Conservation (phyloP, 2,329 filamentous ascomycete genomes). For the Proliferodiscus dingleyae region DNA sequence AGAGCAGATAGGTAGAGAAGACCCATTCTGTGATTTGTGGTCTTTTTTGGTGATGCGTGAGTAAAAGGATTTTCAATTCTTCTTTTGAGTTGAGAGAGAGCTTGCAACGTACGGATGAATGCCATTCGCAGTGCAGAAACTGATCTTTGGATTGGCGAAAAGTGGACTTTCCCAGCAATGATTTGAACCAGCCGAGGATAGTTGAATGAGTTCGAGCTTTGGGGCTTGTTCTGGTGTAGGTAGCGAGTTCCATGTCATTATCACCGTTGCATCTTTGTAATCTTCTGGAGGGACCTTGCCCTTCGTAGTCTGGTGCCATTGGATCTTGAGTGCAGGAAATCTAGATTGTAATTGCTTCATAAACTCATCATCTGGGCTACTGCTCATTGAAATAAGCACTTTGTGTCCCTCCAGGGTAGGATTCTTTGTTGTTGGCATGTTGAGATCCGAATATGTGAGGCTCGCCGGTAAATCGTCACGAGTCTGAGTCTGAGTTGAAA, state of each 20-base stretch:
- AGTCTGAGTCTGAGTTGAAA: too few species aligned
- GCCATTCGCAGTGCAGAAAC: slow-evolving; percentile 40
- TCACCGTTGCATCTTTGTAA: slow-evolving; percentile 40
- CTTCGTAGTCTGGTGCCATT: slow-evolving; percentile 29
- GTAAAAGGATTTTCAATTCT: too few species aligned
- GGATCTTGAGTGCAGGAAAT: slow-evolving; percentile 37
- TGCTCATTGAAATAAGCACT: slow-evolving; percentile 36
- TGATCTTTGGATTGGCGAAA: slow-evolving; percentile 33
- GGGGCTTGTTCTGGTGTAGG: slow-evolving; percentile 31
- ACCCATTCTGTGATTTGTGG: slow-evolving; percentile 2
- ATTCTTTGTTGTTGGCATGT: not conserved
- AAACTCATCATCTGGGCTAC: slow-evolving; percentile 32
- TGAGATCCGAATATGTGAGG: too few species aligned
- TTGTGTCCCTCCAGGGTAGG: slow-evolving; percentile 34
- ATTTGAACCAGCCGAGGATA: slow-evolving; percentile 41
- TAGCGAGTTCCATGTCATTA: slow-evolving; percentile 31
- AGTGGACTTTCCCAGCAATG: slow-evolving; percentile 34
- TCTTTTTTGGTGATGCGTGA: not conserved
- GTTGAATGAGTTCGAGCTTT: slow-evolving; percentile 41
- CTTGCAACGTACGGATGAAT: slow-evolving; percentile 40
- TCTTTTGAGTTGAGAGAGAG: too few species aligned
- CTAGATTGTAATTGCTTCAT: slow-evolving; percentile 30
- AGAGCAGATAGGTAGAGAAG: not conserved
- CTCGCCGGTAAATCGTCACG: too few species aligned
- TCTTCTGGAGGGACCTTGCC: slow-evolving; percentile 20